Evolutionary conservation across 768 basidiomycete species (phyloP).

Genomic region (Sporobolomyces pararoseus): DNA sequence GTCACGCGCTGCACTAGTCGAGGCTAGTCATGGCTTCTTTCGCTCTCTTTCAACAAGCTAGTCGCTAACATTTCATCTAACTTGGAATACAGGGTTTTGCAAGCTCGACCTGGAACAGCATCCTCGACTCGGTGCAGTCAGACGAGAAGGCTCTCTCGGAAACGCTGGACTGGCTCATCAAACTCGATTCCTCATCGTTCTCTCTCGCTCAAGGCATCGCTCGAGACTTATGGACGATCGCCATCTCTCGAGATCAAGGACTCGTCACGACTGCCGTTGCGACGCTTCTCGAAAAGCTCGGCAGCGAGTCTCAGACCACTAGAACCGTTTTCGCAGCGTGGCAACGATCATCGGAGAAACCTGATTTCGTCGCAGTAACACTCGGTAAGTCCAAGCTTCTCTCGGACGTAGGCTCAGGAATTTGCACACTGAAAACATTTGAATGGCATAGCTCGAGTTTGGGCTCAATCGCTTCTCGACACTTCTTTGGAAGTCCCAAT

Average conservation of each 20-base stretch:
- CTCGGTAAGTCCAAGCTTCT: neutral
- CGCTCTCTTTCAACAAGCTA: neutral
- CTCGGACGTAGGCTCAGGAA: no score
- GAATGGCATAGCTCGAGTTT: slow-evolving; percentile 5
- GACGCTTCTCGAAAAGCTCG: neutral
- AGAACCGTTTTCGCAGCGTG: neutral
- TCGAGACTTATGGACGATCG: neutral
- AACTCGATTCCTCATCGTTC: neutral
- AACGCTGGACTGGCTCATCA: slow-evolving; percentile 14
- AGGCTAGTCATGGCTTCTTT: neutral
- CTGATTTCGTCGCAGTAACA: neutral
- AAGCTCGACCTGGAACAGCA: slow-evolving; percentile 6
- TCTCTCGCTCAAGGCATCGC: neutral
- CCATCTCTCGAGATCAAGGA: neutral
- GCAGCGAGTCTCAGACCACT: neutral
- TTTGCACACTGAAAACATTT: no score
- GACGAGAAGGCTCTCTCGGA: neutral
- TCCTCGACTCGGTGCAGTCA: neutral
- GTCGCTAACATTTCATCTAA: neutral
- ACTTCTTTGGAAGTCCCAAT: no score
- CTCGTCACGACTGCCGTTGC: no score
- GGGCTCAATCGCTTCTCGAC: neutral
- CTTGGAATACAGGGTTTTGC: neutral
- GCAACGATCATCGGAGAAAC: neutral
- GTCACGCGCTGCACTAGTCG: neutral